Evolutionary conservation across 2,329 filamentous ascomycete genomes (phyloP), one percentile per base, ranked within the genome.

Genomic region (Arthroderma sp.): DNA sequence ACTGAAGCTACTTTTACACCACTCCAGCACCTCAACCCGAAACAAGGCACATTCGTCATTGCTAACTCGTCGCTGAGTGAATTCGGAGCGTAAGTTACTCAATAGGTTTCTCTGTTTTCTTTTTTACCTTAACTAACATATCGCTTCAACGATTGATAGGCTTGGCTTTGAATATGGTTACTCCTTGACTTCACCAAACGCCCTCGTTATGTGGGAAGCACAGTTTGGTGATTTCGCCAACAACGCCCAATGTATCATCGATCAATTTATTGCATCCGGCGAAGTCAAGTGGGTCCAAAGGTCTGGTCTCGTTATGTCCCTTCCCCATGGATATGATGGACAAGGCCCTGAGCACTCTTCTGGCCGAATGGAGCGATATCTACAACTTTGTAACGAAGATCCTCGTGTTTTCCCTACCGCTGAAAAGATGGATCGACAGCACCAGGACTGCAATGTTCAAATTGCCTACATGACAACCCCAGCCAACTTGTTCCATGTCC

Each of bases 211-310:
- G 80, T 98, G 91, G 91, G 91, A 98, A 71, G 91, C 91, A 33
- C 91, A 98, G 68, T 98, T 98, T 60, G 91, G 91, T 74, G 91
- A 98, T 68, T 98, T 98, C 59, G 91, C 91, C 74, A 98, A 98
- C 77, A 98, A 95, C 61, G 89, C 91, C 37, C 91, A 98, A 70
- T 94, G 87, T 65, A 93, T 98, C 67, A 93, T 98, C 60, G 91
- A 98, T 66, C 91, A 98, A 69, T 98, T 98, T 70, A 82, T 98
- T 57, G 89, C 91, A 42, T 95, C 91, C 50, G 91, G 91, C 62
- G 91, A 98, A 70, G 82, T 85, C 53, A 98, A 98, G 72, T 98
- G 91, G 91, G 83, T 96, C 69, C 91, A 98, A 73, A 83, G 91
- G 67, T 94, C 88, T 44, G 91, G 91, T 59, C 79, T 98, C 42